Percentiles rank a stretch among this genome's conserved stretches.
These are phyloP conservation scores for Coemansia sp. DNA, from an alignment of 192 early-diverging fungal genomes.

Conservation along the genomic window DNA sequence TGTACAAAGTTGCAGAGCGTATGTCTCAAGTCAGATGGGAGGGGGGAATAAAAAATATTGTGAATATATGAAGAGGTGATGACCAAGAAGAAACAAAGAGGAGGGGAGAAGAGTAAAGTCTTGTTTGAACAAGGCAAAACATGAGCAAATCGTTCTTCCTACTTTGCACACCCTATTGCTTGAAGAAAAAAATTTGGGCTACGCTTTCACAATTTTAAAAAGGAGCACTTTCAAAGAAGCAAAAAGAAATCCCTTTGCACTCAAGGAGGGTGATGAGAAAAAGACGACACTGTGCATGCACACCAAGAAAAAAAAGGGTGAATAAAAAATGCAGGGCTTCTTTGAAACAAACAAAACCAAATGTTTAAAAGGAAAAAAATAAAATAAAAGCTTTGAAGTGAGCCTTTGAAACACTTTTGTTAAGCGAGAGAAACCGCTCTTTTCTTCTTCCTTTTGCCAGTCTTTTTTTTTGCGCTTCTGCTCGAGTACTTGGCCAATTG, in stretches of 20 bases:
- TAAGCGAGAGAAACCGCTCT: background rate
- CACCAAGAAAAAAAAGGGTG: too few species aligned
- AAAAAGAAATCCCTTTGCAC: background rate
- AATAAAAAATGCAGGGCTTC: background rate
- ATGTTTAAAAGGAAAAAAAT: background rate
- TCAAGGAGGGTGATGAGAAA: background rate
- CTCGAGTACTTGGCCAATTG: background rate
- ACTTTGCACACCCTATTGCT: background rate
- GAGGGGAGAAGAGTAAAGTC: slow-evolving; percentile 14
- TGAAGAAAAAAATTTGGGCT: background rate
- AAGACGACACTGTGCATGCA: background rate
- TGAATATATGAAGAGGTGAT: background rate
- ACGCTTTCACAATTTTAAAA: slow-evolving; percentile 11
- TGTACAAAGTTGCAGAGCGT: background rate
- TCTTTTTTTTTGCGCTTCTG: background rate
- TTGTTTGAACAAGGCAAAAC: slow-evolving; percentile 11
- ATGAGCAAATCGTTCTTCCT: background rate
- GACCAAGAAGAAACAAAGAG: slow-evolving; percentile 5
- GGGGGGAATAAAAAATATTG: background rate
- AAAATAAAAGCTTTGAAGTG: background rate
- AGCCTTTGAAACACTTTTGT: background rate
- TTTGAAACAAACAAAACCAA: background rate
- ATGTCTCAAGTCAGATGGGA: background rate
- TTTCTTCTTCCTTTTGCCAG: too few species aligned
- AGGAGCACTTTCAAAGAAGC: background rate